These are phyloP conservation scores for Coemansia biformis DNA, from an alignment of 192 early-diverging fungal genomes.

Conservation along the genomic window DNA sequence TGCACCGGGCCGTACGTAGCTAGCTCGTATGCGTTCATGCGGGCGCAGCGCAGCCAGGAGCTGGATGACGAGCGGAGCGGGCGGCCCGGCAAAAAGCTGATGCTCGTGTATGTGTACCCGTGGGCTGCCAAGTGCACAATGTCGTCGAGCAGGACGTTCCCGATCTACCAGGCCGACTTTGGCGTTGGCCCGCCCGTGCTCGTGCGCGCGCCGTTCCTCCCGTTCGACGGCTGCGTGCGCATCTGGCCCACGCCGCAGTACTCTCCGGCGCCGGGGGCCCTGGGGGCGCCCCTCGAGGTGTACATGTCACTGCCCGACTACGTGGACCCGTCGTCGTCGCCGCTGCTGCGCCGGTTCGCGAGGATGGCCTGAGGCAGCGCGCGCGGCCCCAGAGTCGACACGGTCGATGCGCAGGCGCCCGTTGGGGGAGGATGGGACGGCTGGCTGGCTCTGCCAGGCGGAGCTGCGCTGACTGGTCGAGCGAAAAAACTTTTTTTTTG, in stretches of 20 bases:
- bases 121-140: conserved; percentile 29
- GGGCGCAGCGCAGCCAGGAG: conserved; percentile 17
- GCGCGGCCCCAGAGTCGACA: too few relatives aligned
- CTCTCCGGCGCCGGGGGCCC: background rate
- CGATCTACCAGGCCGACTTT: conserved; percentile 42
- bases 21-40: conserved; percentile 35
- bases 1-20: conserved; percentile 15
- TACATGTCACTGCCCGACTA: conserved; percentile 39
- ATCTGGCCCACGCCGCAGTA: conserved; percentile 39
- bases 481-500: too few relatives aligned
- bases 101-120: conserved; percentile 35
- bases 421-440: too few relatives aligned
- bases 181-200: conserved; percentile 40
- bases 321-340: conserved; percentile 26
- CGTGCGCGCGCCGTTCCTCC: conserved; percentile 43
- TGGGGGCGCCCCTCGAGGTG: conserved; percentile 24
- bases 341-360: conserved; percentile 27
- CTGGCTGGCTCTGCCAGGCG: too few relatives aligned
- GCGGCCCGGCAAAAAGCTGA: conserved; percentile 4
- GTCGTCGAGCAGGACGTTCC: conserved; percentile 42
- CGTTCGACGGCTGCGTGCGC: conserved; percentile 46
- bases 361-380: too few relatives aligned
- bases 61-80: conserved; percentile 12
- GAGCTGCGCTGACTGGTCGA: too few relatives aligned
- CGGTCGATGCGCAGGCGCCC: too few relatives aligned